A percentile compares a stretch with the other conserved stretches of the same genome.
Evolutionary conservation across 176 grass and related monocot species (phyloP).

Genomic region (Juncus inflexus): DNA sequence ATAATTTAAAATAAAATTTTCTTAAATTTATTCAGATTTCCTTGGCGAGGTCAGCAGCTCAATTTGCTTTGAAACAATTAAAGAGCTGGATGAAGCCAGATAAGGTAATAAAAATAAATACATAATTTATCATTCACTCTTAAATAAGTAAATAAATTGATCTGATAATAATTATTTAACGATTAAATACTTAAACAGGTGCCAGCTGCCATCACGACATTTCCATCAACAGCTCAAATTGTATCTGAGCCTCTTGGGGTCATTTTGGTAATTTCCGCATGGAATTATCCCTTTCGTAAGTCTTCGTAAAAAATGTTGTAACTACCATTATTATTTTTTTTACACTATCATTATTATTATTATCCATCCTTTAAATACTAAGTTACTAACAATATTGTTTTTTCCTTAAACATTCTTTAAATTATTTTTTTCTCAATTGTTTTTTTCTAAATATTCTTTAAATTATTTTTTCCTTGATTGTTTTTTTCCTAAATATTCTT

Average conservation of each 20-base stretch:
- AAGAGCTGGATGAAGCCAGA: slow-evolving; percentile 92
- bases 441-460: not conserved
- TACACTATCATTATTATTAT: too few relatives aligned
- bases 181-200: slow-evolving; percentile 38
- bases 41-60: slow-evolving; percentile 44
- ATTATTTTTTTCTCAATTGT: too few relatives aligned
- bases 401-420: too few relatives aligned
- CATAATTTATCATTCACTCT: not conserved
- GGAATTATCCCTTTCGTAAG: slow-evolving; percentile 99
- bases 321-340: too few relatives aligned
- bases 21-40: slow-evolving; percentile 45
- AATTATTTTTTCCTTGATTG: not conserved
- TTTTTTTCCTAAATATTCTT: not conserved
- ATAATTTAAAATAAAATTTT: not conserved
- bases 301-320: not conserved
- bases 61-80: slow-evolving; percentile 55
- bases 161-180: not conserved
- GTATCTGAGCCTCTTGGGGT: slow-evolving; percentile 81
- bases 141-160: slow-evolving; percentile 5
- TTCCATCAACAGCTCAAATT: slow-evolving; percentile 69
- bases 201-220: slow-evolving; percentile 47
- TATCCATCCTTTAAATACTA: not conserved
- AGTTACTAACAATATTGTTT: not conserved
- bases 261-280: slow-evolving; percentile 78
- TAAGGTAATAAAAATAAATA: slow-evolving; percentile 36